A percentile compares a stretch with the other conserved stretches of the same genome.
Conservation (phyloP, 305 asterid genomes). For the Vinca major region DNA sequence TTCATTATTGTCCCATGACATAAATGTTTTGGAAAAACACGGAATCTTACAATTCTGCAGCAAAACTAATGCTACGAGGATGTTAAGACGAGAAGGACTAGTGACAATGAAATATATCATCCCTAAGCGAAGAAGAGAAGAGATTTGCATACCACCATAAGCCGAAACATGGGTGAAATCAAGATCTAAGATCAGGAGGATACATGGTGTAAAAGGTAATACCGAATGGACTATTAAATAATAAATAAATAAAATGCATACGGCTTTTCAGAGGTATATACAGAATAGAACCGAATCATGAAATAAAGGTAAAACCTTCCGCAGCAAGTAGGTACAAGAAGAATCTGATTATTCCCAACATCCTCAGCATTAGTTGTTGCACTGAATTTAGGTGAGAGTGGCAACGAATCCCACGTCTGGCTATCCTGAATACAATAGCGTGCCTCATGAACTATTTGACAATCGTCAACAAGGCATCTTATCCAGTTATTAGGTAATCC, state of each 20-base stretch:
- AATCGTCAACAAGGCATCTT: slow-evolving; percentile 62
- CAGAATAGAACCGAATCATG: not conserved
- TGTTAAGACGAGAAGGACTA: not conserved
- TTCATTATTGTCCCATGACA: not conserved
- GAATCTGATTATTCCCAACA: slow-evolving; percentile 48
- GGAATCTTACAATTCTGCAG: not conserved
- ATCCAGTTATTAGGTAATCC: slow-evolving; percentile 39
- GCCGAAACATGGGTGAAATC: not conserved
- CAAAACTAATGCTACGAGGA: not conserved
- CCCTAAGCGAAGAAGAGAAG: not conserved
- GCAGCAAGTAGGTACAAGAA: slow-evolving; percentile 72
- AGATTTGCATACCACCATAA: not conserved
- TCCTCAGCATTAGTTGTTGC: slow-evolving; percentile 39
- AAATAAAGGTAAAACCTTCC: slow-evolving; percentile 57
- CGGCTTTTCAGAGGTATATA: not conserved
- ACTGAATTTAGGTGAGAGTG: slow-evolving; percentile 44
- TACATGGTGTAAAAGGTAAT: not conserved
- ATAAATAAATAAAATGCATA: too few relatives aligned
- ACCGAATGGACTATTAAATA: not conserved
- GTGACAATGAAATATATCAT: not conserved
- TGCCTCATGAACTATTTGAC: slow-evolving; percentile 42
- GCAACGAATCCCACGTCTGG: slow-evolving; percentile 82
- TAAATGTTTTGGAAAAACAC: not conserved
- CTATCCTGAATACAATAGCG: slow-evolving; percentile 74
- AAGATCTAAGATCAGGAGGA: not conserved